Base-by-base conservation (phyloP, 2,329 filamentous ascomycete genomes). In the Epichloe sibirici region DNA sequence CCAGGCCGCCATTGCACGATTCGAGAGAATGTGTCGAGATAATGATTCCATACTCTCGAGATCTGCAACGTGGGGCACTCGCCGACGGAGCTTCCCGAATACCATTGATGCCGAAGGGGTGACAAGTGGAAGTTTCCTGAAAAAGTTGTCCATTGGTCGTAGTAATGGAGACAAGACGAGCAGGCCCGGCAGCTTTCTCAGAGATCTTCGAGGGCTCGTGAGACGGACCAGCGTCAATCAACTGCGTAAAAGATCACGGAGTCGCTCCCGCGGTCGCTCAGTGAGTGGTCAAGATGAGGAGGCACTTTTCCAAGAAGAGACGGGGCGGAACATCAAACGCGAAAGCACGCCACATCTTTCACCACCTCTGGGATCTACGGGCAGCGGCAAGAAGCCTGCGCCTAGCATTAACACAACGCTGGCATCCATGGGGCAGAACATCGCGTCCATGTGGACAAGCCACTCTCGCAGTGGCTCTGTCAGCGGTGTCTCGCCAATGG, bases 21-120 rank as follows among this genome's bases (percentile, higher is more conserved):
- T 77, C 51, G 69, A 79, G 57, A 69, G 67, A 11, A 71, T 77
- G 69, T 75, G 69, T 51, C 71, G 70, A 21, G 78, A 82, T 56
- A 81, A 72, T 47, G 75, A 74, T 31, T 84, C 81, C 0, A 70
- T 83, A 11, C 65, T 82, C 9, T 85, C 81, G 2, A 72, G 78
- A 56, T 76, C 81, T 13, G 84, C 84, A 17, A 88, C 85, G 0
- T 82, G 85, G 74, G 85, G 85, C 15, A 88, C 85, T 2, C 76
- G 80, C 6, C 77, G 83, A 43, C 77, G 78, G 53, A 85, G 83
- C 63, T 71, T 85, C 48, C 80, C 83, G 2, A 82, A 76, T 58
- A 59, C 75, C 52, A 57, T 71, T 5, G 81, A 71, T 23, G 57
- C 65, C 12, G 64, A 84, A 39, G 79, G 75, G 17, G 69, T 84